phyloP scores from a whole-genome alignment of 805 yeast species.

The Jamesozyma hellenica region DNA sequence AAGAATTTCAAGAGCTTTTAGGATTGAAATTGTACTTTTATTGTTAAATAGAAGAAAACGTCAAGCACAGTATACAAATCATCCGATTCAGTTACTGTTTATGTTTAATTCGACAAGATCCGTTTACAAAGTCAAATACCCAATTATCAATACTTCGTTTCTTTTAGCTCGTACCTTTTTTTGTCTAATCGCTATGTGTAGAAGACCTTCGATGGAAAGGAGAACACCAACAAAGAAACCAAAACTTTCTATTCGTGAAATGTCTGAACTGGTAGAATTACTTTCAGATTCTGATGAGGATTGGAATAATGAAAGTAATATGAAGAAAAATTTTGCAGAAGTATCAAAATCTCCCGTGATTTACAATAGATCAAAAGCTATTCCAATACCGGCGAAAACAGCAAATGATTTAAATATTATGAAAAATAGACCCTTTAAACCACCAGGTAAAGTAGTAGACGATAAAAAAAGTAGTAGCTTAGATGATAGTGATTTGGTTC shows the following conservation, averaged over 20 bases:
- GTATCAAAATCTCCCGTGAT: not conserved
- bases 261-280: slow-evolving; percentile 3
- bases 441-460: not conserved
- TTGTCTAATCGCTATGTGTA: not conserved
- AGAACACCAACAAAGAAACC: slow-evolving; percentile 1
- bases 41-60: too few relatives aligned
- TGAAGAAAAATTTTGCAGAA: not conserved
- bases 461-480: not conserved
- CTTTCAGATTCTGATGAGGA: slow-evolving; percentile 16
- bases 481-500: not conserved
- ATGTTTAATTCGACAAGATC: not conserved
- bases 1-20: too few relatives aligned
- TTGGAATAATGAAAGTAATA: not conserved
- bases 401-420: not conserved
- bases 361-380: not conserved
- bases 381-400: not conserved
- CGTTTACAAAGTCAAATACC: not conserved
- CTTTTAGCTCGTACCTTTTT: not conserved
- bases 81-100: not conserved
- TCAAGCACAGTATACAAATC: too few relatives aligned
- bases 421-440: not conserved
- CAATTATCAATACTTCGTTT: not conserved
- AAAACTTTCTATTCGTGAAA: slow-evolving; percentile 4
- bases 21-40: too few relatives aligned
- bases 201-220: not conserved